A percentile compares a stretch with the other conserved stretches of the same genome.
phyloP scores from a whole-genome alignment of 352 stramenopile species.

The Phytophthora nicotianae region DNA sequence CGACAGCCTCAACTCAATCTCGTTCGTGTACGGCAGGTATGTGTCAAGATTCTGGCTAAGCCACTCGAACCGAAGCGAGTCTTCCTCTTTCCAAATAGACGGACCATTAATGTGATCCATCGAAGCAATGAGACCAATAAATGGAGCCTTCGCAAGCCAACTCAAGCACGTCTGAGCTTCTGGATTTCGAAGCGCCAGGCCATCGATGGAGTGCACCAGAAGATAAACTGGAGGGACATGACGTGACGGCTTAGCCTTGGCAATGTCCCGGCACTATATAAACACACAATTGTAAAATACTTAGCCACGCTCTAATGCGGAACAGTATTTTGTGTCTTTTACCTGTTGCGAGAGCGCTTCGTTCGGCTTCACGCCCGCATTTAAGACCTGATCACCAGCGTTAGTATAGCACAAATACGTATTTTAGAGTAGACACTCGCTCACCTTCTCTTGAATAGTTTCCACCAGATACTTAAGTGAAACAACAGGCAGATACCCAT shows the following conservation, averaged over 20 bases:
- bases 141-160: constrained; percentile 46
- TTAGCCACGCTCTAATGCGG: background rate
- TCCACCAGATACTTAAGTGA: constrained; percentile 50
- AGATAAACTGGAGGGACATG: constrained; percentile 40
- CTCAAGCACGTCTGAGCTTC: constrained; percentile 60
- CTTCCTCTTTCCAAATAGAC: constrained; percentile 62
- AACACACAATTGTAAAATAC: constrained; percentile 1
- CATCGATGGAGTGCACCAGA: constrained; percentile 65
- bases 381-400: constrained; percentile 25
- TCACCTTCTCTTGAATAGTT: constrained; percentile 45
- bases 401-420: background rate
- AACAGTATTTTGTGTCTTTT: background rate
- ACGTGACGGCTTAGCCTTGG: constrained; percentile 16
- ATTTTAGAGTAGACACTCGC: background rate
- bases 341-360: constrained; percentile 44
- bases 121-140: constrained; percentile 52
- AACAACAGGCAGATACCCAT: constrained; percentile 62
- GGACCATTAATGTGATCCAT: constrained; percentile 65
- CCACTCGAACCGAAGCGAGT: constrained; percentile 59
- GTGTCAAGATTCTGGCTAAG: constrained; percentile 51
- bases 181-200: constrained; percentile 41
- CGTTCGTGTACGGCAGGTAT: constrained; percentile 47
- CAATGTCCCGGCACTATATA: constrained; percentile 41
- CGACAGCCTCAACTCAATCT: constrained; percentile 45
- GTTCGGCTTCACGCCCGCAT: constrained; percentile 28